Conservation (phyloP, 1,139 yeast genomes). For the Arxiozyma bovina region DNA sequence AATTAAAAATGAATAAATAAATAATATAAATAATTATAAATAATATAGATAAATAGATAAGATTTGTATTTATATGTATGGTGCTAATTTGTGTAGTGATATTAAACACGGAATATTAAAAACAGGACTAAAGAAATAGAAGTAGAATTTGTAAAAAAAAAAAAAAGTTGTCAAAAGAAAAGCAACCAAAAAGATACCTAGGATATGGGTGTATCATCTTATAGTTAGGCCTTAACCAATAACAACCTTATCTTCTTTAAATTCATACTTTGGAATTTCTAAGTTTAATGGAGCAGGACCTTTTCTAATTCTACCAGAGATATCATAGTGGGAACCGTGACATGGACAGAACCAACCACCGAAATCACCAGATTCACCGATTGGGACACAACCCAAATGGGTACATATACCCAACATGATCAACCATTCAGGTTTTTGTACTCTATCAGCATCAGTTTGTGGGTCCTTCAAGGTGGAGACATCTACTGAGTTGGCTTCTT, state of each 20-base stretch:
- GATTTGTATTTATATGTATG: neutral
- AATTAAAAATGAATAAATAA: conserved; percentile 5
- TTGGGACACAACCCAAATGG: conserved; percentile 99
- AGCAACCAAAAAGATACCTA: neutral
- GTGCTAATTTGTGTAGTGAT: neutral
- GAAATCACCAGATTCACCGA: conserved; percentile 98
- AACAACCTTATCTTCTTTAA: conserved; percentile 70
- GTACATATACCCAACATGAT: conserved; percentile 99
- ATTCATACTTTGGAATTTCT: conserved; percentile 89
- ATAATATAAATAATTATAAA: neutral
- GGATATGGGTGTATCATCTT: neutral
- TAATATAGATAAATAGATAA: neutral
- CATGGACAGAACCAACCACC: conserved; percentile 99
- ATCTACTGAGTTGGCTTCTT: conserved; percentile 83
- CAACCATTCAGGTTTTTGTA: conserved; percentile 95
- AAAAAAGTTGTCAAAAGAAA: neutral
- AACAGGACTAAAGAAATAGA: conserved; percentile 7
- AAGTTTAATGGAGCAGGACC: conserved; percentile 99
- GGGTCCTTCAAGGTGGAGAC: conserved; percentile 82
- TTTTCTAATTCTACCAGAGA: conserved; percentile 99
- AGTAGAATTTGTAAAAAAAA: too few species aligned
- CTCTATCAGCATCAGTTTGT: conserved; percentile 87
- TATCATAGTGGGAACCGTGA: conserved; percentile 99
- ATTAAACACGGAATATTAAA: neutral
- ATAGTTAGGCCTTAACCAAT: conserved; percentile 54